A percentile compares a stretch with the other conserved stretches of the same genome.
These are phyloP conservation scores for Thuja plicata DNA, from an alignment of 83 land plant species.

Conservation along the genomic window DNA sequence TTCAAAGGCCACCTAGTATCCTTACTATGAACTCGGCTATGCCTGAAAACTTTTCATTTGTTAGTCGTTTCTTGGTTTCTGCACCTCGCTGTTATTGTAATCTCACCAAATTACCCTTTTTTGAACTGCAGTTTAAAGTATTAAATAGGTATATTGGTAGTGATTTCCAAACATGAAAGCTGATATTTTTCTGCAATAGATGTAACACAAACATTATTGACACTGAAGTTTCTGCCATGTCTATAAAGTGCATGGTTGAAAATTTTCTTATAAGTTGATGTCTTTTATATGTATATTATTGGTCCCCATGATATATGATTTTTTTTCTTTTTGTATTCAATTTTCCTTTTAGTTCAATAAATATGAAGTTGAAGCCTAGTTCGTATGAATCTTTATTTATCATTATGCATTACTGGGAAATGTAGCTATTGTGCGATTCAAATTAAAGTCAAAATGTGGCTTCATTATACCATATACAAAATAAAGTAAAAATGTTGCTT, in stretches of 20 bases:
- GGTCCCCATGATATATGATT: neutral
- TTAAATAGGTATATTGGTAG: slow-evolving; percentile 72
- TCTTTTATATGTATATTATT: neutral
- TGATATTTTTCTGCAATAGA: neutral
- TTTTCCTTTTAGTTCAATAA: neutral
- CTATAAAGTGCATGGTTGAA: neutral
- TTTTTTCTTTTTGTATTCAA: neutral
- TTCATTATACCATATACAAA: too few species aligned
- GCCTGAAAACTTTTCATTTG: slow-evolving; percentile 30
- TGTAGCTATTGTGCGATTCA: too few species aligned
- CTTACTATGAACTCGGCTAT: slow-evolving; percentile 43
- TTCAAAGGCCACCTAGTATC: slow-evolving; percentile 85
- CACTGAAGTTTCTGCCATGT: neutral
- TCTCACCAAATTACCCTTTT: slow-evolving; percentile 92
- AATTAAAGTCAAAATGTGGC: too few species aligned
- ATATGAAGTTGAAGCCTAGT: too few species aligned
- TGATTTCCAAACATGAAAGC: neutral
- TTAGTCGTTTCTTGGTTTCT: slow-evolving; percentile 76
- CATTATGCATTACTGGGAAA: too few species aligned
- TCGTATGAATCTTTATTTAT: too few species aligned
- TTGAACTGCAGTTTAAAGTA: slow-evolving; percentile 96
- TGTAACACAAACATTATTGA: neutral
- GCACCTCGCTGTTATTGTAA: slow-evolving; percentile 98
- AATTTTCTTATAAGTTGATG: neutral
- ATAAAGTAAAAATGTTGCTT: neutral